Conservation (phyloP, 257 asterid species). For the Solanum chaucha region DNA sequence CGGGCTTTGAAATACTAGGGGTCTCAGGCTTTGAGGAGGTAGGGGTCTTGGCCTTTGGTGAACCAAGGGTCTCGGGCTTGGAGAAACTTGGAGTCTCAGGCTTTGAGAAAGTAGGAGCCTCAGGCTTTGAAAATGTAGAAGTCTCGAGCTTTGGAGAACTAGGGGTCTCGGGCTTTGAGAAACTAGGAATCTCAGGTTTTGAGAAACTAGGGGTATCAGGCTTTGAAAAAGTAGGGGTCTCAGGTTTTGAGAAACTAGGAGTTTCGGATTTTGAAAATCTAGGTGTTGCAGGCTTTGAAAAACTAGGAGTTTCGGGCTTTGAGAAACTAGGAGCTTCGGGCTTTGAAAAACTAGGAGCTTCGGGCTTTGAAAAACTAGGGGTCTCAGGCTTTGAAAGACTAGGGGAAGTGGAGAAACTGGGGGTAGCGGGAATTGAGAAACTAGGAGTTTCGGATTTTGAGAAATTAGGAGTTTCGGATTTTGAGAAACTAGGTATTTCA, state of each 20-base stretch:
- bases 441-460: background rate
- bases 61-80: background rate
- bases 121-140: background rate
- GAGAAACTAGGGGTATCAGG: background rate
- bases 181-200: background rate
- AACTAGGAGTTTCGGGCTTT: background rate
- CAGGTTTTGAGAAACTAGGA: background rate
- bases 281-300: background rate
- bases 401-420: background rate
- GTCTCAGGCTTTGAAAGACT: background rate
- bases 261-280: background rate
- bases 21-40: background rate
- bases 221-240: background rate
- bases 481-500: background rate
- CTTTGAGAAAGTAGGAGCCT: background rate
- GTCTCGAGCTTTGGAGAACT: background rate
- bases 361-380: background rate
- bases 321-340: background rate
- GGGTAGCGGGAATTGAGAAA: too few relatives aligned
- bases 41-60: background rate
- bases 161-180: background rate
- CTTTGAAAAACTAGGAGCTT: background rate
- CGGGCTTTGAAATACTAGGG: background rate
- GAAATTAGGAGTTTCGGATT: background rate
- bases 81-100: background rate